phyloP scores from a whole-genome alignment of 345 rosid species.

The Populus pruinosa region DNA sequence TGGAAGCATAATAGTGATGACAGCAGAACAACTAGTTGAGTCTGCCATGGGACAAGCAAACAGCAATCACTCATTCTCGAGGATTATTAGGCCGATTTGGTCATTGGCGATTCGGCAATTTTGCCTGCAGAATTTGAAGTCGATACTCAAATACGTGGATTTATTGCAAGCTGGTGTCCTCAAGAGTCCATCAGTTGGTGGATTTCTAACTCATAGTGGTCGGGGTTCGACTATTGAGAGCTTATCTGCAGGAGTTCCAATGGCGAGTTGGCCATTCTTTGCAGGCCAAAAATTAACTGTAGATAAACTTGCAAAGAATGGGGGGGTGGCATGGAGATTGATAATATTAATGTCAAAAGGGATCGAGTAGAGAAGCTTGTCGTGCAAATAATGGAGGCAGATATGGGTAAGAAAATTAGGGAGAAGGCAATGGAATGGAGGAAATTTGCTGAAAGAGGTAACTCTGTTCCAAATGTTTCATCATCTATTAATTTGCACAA shows the following conservation, averaged over 20 bases:
- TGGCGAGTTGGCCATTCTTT: background rate
- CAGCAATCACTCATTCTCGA: background rate
- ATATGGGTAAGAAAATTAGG: background rate
- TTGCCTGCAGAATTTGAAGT: background rate
- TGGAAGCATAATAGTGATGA: background rate
- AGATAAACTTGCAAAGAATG: background rate
- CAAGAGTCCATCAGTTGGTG: background rate
- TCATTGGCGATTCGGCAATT: too few relatives aligned
- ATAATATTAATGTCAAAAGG: background rate
- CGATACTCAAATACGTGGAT: background rate
- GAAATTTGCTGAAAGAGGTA: background rate
- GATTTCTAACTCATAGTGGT: background rate
- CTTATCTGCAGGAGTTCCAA: background rate
- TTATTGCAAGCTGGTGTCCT: background rate
- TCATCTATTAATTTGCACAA: background rate
- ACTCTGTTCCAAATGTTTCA: background rate
- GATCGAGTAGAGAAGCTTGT: background rate
- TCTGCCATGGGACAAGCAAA: background rate
- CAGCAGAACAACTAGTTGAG: background rate
- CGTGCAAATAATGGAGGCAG: background rate
- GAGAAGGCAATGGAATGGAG: background rate
- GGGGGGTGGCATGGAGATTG: background rate
- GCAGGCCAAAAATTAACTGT: background rate
- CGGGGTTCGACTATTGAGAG: background rate
- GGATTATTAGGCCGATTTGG: conserved; percentile 2